Base-by-base conservation (phyloP, 2,329 filamentous ascomycete species). In the Gnomoniopsis smithogilvyi region DNA sequence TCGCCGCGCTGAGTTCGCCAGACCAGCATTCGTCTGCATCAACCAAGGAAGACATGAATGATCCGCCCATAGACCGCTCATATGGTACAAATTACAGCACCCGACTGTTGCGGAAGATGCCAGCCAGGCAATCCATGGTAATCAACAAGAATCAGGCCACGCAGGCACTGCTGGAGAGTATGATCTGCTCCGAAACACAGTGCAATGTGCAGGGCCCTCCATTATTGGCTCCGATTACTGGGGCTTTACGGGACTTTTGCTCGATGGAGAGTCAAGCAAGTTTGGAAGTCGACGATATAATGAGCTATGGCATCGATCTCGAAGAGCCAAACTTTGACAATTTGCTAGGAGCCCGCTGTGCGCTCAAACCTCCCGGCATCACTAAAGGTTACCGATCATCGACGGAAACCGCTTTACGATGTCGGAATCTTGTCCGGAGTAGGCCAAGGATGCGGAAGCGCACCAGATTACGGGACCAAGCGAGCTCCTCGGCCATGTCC, bases 371-470 rank as follows among this genome's bases (percentile, higher is more conserved):
- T 19, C 56, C 60, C 8, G 65, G 65, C 56, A 54, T 71, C 41
- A 63, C 64, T 43, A 69, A 67, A 54, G 67, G 64, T 2, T 69
- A 68, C 49, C 66, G 64, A 3, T 60, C 67, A 24, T 69, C 71
- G 8, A 64, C 65, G 2, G 72, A 73, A 21, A 67, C 65, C 19
- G 71, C 70, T 1, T 46, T 70, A 55, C 66, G 68, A 26, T 73
- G 70, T 55, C 61, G 64, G 7, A 72, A 72, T 26, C 65, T 73
- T 30, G 70, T 74, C 34, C 65, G 64, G 43, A 72, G 60, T 58
- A 66, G 64, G 43, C 71, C 70, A n/a, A 67, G 71, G 22, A 74
- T 74, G 72, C 68, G 71, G 10, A 70, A 65, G 60, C 65, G 71
- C 51, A 64, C 58, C 50, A 68, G 64, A 58, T 55, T 46, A 17